Evolutionary conservation across 306 rosid species (phyloP).

Genomic region (Vicia sativa): DNA sequence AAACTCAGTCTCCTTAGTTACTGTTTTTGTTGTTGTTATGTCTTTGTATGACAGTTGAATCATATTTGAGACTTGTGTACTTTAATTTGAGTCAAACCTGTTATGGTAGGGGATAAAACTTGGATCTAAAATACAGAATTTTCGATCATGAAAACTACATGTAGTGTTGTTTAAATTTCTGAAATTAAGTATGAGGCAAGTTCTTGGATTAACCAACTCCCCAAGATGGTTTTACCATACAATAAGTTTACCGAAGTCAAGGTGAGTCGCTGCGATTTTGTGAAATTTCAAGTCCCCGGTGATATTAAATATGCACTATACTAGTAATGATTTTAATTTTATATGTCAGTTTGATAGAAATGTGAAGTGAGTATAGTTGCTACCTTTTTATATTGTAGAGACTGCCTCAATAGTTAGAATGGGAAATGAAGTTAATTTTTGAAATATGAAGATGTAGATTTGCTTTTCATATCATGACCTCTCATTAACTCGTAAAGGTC

Average conservation of each 20-base stretch:
- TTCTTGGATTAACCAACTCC: neutral
- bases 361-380: too few species aligned
- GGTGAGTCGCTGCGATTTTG: too few species aligned
- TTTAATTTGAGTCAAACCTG: slow-evolving; percentile 41
- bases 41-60: slow-evolving; percentile 53
- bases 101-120: slow-evolving; percentile 29
- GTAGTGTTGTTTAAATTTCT: neutral
- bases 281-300: too few species aligned
- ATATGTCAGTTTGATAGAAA: neutral
- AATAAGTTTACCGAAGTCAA: too few species aligned
- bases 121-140: slow-evolving; percentile 33
- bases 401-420: too few species aligned
- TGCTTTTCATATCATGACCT: too few species aligned
- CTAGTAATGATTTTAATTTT: neutral
- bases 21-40: slow-evolving; percentile 25
- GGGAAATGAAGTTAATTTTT: neutral
- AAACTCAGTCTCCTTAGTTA: slow-evolving; percentile 37
- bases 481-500: too few species aligned
- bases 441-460: neutral
- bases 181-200: neutral
- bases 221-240: neutral
- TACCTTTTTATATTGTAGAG: too few species aligned
- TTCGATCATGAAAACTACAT: neutral
- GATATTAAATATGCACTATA: too few species aligned
- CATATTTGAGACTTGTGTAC: slow-evolving; percentile 59